Percentiles rank a stretch among this genome's conserved stretches.
Evolutionary conservation across 23 red algal species (phyloP).

Genomic region (Gracilaria vermiculophylla): DNA sequence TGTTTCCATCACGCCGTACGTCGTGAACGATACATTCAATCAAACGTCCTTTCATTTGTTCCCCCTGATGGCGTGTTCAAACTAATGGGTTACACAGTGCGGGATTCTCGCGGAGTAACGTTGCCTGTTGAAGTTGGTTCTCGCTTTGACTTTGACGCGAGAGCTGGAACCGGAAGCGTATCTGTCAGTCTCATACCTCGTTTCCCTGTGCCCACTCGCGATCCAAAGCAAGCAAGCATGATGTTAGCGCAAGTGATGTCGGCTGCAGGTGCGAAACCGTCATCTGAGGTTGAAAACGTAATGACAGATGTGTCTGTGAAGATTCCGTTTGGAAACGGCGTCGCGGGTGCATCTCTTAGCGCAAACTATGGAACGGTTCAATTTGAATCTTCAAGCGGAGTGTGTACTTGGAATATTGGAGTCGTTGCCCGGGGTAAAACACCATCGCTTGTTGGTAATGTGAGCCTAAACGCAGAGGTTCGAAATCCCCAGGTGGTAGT

Average conservation of each 20-base stretch:
- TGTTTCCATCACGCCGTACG: slow-evolving; percentile 80
- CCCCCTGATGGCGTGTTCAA: slow-evolving; percentile 85
- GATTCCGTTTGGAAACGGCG: slow-evolving; percentile 60
- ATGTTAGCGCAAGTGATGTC: slow-evolving; percentile 53
- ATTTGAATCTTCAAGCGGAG: slow-evolving; percentile 52
- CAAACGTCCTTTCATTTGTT: slow-evolving; percentile 71
- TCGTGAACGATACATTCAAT: slow-evolving; percentile 45
- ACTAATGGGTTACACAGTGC: slow-evolving; percentile 67
- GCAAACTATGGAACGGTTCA: slow-evolving; percentile 60
- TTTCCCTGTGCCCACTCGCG: slow-evolving; percentile 6
- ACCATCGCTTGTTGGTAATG: slow-evolving; percentile 46
- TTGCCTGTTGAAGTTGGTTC: slow-evolving; percentile 70
- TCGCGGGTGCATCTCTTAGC: slow-evolving; percentile 46
- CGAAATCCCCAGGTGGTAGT: slow-evolving; percentile 52
- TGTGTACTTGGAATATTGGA: slow-evolving; percentile 60
- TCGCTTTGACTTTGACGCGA: slow-evolving; percentile 42
- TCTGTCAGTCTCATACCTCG: slow-evolving; percentile 51
- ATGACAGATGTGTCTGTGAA: slow-evolving; percentile 53
- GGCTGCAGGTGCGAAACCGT: slow-evolving; percentile 48
- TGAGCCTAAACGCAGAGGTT: slow-evolving; percentile 32
- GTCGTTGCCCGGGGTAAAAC: slow-evolving; percentile 36
- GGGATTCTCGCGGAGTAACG: slow-evolving; percentile 40
- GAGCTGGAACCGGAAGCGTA: slow-evolving; percentile 44
- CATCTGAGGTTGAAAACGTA: slow-evolving; percentile 8
- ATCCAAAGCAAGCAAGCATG: background rate